These are phyloP conservation scores for Schizosaccharomyces lindneri DNA, from an alignment of 805 yeast species.

Conservation along the genomic window DNA sequence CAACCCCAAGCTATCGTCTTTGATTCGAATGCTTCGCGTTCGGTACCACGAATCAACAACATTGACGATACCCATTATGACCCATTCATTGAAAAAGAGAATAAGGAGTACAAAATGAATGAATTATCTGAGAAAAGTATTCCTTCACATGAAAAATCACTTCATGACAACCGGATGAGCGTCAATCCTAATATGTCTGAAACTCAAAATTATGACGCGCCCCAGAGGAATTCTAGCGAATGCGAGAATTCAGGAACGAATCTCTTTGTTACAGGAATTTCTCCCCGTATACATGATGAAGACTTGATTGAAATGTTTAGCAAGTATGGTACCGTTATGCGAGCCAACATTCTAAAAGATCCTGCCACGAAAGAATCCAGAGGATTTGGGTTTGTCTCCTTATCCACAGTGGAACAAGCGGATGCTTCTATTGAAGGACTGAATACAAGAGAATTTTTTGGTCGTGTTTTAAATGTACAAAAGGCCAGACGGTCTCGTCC, in stretches of 20 bases:
- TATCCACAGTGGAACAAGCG: slow-evolving; percentile 20
- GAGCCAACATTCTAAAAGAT: slow-evolving; percentile 21
- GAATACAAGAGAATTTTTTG: slow-evolving; percentile 20
- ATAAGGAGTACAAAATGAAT: too few relatives aligned
- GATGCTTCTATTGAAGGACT: slow-evolving; percentile 22
- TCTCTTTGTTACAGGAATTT: slow-evolving; percentile 15
- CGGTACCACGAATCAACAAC: too few relatives aligned
- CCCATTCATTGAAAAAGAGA: too few relatives aligned
- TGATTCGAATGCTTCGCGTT: too few relatives aligned
- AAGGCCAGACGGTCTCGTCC: slow-evolving; percentile 19
- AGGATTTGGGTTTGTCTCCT: slow-evolving; percentile 29
- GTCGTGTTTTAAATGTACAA: slow-evolving; percentile 22
- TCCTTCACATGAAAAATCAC: too few relatives aligned
- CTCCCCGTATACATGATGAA: slow-evolving; percentile 12
- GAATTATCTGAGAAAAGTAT: too few relatives aligned
- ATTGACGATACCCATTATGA: too few relatives aligned
- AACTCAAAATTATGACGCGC: neutral
- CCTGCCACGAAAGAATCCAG: slow-evolving; percentile 20
- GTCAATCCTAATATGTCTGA: neutral
- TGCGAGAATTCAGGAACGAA: slow-evolving; percentile 14
- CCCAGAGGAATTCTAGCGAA: slow-evolving; percentile 5
- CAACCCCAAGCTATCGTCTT: too few relatives aligned
- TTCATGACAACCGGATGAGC: too few relatives aligned
- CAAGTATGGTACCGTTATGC: slow-evolving; percentile 12
- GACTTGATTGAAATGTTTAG: slow-evolving; percentile 12